These are phyloP conservation scores for Aspergillus fructus DNA, from an alignment of 2,329 filamentous ascomycete species.

Conservation along the genomic window DNA sequence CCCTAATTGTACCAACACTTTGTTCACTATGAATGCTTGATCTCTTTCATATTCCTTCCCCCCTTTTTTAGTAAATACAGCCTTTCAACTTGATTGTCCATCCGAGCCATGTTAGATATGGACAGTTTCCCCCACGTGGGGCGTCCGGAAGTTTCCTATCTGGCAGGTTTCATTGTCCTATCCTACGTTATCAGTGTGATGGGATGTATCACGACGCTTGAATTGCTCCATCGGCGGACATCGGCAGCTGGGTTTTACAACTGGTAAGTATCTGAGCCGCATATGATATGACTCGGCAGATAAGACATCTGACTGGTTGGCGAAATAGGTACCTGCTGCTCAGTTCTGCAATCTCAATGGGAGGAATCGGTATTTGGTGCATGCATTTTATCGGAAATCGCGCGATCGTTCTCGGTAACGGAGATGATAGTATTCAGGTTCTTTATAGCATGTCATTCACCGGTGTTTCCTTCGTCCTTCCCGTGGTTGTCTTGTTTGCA, in stretches of 20 bases:
- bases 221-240: conserved; percentile 75
- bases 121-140: conserved; percentile 11
- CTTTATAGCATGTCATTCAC: conserved; percentile 72
- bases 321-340: conserved; percentile 59
- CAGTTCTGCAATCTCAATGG: conserved; percentile 68
- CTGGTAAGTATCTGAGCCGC: conserved; percentile 51
- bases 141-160: conserved; percentile 23
- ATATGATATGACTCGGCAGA: not conserved
- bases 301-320: not conserved
- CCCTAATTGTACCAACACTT: not conserved
- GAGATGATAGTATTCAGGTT: conserved; percentile 64
- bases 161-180: conserved; percentile 66
- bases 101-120: conserved; percentile 20
- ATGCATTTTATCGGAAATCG: conserved; percentile 85
- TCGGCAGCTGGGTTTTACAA: conserved; percentile 68
- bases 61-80: not conserved
- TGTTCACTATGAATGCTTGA: conserved; percentile 3
- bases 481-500: conserved; percentile 69
- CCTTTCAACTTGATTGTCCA: not conserved
- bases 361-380: conserved; percentile 71
- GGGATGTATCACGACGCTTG: conserved; percentile 75
- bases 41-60: not conserved
- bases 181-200: conserved; percentile 70
- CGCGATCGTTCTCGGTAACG: conserved; percentile 69
- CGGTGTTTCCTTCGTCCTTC: conserved; percentile 74